Conservation (phyloP, 139 green algal genomes). For the Chlamydomonas sphaeroides region DNA sequence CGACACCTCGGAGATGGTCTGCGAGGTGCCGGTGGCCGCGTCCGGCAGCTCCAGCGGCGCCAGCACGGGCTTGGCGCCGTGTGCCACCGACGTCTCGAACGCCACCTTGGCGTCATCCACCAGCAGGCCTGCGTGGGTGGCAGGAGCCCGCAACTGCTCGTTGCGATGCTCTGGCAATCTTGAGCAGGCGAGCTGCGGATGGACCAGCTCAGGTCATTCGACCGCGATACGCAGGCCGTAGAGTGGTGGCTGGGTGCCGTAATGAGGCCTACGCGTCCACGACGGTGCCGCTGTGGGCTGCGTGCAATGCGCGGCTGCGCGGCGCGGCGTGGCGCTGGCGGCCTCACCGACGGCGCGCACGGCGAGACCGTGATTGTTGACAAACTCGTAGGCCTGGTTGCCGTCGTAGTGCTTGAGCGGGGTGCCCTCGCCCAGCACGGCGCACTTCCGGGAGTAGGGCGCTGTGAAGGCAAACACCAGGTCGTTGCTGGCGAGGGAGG, state of each 20-base stretch:
- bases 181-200: too few species aligned
- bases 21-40: constrained; percentile 4
- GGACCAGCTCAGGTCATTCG: too few species aligned
- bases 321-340: too few species aligned
- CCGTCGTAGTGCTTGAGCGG: constrained; percentile 66
- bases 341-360: constrained; percentile 89
- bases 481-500: constrained; percentile 63
- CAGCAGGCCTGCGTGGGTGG: constrained; percentile 79
- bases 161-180: too few species aligned
- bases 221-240: too few species aligned
- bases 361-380: constrained; percentile 88
- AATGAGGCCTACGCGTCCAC: too few species aligned
- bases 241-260: too few species aligned
- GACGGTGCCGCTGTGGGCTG: too few species aligned
- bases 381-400: constrained; percentile 77
- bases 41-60: constrained; percentile 67
- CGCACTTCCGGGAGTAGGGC: constrained; percentile 74
- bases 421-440: constrained; percentile 10
- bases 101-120: constrained; percentile 87
- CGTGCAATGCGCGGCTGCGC: too few species aligned
- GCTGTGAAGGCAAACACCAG: constrained; percentile 95
- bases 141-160: too few species aligned
- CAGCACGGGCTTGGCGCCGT: constrained; percentile 78
- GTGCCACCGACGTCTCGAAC: constrained; percentile 68
- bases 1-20: constrained; percentile 75